Evolutionary conservation across 2,329 filamentous ascomycete species (phyloP).

Genomic region (Microdochium bolleyi): DNA sequence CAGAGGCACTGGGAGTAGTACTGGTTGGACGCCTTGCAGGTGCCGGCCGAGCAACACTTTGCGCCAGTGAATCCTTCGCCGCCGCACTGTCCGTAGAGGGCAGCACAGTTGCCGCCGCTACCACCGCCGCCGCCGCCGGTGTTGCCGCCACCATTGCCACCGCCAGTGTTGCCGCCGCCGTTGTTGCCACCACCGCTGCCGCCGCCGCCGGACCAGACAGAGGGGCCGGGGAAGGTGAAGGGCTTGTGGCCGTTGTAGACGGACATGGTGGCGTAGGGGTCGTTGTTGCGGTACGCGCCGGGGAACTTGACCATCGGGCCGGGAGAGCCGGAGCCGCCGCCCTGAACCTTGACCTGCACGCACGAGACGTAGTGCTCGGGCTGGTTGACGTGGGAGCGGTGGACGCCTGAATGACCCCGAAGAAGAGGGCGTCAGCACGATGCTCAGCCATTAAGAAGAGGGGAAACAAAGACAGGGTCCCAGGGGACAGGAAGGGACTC

Average conservation of each 20-base stretch:
- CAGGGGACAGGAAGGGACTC: too few relatives aligned
- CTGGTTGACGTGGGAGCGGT: neutral
- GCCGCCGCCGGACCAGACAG: neutral
- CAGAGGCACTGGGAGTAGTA: neutral
- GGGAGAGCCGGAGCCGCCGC: slow-evolving; percentile 12
- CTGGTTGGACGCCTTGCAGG: neutral
- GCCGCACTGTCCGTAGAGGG: neutral
- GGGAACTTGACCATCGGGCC: slow-evolving; percentile 35
- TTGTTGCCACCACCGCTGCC: neutral
- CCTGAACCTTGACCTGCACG: slow-evolving; percentile 47
- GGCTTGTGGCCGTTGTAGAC: neutral
- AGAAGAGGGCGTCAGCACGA: too few relatives aligned
- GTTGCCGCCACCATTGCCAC: neutral
- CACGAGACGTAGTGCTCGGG: slow-evolving; percentile 18
- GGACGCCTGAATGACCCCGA: too few relatives aligned
- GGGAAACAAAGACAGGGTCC: too few relatives aligned
- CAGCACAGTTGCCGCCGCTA: neutral
- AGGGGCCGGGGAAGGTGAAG: neutral
- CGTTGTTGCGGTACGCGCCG: slow-evolving; percentile 40
- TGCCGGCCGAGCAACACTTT: neutral
- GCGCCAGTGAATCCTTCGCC: neutral
- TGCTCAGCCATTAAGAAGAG: too few relatives aligned
- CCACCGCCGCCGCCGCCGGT: neutral
- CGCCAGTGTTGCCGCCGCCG: neutral
- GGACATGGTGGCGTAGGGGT: slow-evolving; percentile 18